Evolutionary conservation across 805 yeast species (phyloP).

Genomic region (Ogataea paraovalis): DNA sequence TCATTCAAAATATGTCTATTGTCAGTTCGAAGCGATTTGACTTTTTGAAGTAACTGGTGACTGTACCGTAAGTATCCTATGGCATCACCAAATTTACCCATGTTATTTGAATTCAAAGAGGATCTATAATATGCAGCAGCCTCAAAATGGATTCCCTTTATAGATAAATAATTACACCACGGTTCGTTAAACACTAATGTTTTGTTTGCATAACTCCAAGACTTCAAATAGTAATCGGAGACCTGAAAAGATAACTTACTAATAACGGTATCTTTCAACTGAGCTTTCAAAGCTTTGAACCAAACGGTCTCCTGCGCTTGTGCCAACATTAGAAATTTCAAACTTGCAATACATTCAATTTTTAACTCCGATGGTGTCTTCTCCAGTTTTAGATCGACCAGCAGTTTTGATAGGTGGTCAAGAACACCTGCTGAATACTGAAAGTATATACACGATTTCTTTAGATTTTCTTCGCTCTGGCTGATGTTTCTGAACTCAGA

Average conservation of each 20-base stretch:
- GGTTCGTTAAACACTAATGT: slow-evolving; percentile 40
- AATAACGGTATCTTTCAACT: slow-evolving; percentile 54
- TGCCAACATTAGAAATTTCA: slow-evolving; percentile 58
- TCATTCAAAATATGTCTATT: slow-evolving; percentile 45
- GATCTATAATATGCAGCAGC: slow-evolving; percentile 69
- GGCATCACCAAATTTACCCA: slow-evolving; percentile 64
- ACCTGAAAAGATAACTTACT: slow-evolving; percentile 65
- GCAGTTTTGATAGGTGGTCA: slow-evolving; percentile 27
- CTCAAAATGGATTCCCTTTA: slow-evolving; percentile 61
- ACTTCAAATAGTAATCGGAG: slow-evolving; percentile 48
- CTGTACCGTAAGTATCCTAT: slow-evolving; percentile 55
- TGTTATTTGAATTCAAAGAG: slow-evolving; percentile 45
- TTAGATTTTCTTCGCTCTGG: slow-evolving; percentile 50
- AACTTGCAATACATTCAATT: slow-evolving; percentile 45
- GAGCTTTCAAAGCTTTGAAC: slow-evolving; percentile 57
- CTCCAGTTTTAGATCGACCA: background rate
- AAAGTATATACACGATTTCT: slow-evolving; percentile 57
- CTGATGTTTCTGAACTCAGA: slow-evolving; percentile 33
- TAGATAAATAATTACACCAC: slow-evolving; percentile 59
- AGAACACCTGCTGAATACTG: slow-evolving; percentile 74
- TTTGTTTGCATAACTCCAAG: slow-evolving; percentile 39
- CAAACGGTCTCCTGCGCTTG: slow-evolving; percentile 88
- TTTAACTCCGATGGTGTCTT: background rate
- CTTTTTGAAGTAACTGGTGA: slow-evolving; percentile 32
- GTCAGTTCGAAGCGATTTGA: slow-evolving; percentile 41